A percentile compares a stretch with the other conserved stretches of the same genome.
These are phyloP conservation scores for Aureobasidium melanogenum DNA, from an alignment of 2,329 filamentous ascomycete species.

Conservation along the genomic window DNA sequence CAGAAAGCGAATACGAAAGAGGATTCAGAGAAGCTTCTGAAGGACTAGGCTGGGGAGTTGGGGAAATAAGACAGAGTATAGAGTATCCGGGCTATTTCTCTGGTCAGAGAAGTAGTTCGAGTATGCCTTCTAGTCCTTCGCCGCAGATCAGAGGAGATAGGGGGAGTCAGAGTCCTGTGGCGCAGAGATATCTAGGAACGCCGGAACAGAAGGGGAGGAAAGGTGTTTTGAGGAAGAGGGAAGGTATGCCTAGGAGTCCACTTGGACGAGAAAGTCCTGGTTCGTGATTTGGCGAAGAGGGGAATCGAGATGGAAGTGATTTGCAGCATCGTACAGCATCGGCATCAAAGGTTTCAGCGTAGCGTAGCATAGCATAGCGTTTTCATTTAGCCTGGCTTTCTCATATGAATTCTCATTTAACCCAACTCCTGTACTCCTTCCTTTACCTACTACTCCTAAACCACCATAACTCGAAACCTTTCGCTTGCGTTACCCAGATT, in stretches of 20 bases:
- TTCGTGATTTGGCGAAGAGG: not conserved
- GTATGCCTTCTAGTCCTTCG: conserved; percentile 19
- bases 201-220: not conserved
- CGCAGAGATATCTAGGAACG: not conserved
- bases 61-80: not conserved
- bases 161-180: not conserved
- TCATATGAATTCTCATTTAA: not conserved
- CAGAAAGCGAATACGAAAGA: not conserved
- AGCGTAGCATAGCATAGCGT: not conserved
- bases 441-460: not conserved
- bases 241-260: conserved; percentile 13
- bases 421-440: not conserved
- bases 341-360: not conserved
- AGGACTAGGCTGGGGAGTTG: not conserved
- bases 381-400: not conserved
- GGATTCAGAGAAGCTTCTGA: not conserved
- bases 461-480: not conserved
- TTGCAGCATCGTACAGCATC: not conserved
- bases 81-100: conserved; percentile 1
- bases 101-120: not conserved
- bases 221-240: conserved; percentile 6
- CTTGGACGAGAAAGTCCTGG: not conserved
- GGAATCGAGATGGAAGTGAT: not conserved
- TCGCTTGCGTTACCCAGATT: not conserved
- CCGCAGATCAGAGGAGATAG: conserved; percentile 12